Conservation (phyloP, 805 yeast genomes). For the Hanseniaspora hatyaiensis region DNA sequence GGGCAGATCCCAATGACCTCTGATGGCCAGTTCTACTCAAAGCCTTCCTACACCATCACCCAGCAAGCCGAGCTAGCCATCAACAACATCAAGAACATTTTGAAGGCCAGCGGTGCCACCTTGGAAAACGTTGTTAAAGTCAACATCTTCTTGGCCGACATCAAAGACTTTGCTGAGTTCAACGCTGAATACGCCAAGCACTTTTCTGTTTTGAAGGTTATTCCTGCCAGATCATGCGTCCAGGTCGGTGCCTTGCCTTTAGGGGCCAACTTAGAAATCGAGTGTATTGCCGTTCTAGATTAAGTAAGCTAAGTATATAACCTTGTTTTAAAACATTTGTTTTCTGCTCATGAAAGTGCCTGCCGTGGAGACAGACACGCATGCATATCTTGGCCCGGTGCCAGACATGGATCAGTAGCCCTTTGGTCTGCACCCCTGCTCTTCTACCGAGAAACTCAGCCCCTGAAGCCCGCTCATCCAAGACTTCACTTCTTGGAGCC, state of each 20-base stretch:
- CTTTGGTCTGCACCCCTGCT: no score
- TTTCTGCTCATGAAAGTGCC: no score
- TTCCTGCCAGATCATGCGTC: slow-evolving; percentile 85
- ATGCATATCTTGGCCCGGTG: no score
- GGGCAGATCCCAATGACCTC: slow-evolving; percentile 83
- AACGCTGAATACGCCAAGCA: slow-evolving; percentile 63
- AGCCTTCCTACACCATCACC: slow-evolving; percentile 36
- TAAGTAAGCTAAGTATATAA: no score
- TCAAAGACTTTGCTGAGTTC: slow-evolving; percentile 63
- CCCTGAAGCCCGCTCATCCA: no score
- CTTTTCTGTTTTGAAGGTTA: slow-evolving; percentile 46
- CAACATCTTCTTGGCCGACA: slow-evolving; percentile 73
- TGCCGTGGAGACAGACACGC: no score
- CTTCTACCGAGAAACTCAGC: no score
- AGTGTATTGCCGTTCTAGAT: slow-evolving; percentile 53
- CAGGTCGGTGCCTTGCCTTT: slow-evolving; percentile 78
- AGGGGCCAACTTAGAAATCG: slow-evolving; percentile 68
- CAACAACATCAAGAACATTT: slow-evolving; percentile 48
- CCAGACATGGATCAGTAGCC: no score
- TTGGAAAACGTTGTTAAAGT: slow-evolving; percentile 53
- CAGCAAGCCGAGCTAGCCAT: slow-evolving; percentile 58
- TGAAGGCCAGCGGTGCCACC: slow-evolving; percentile 68
- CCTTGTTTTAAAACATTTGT: no score
- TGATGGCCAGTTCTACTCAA: slow-evolving; percentile 58
- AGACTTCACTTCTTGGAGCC: no score